Percentiles rank a stretch among this genome's conserved stretches.
Evolutionary conservation across 2,329 filamentous ascomycete genomes (phyloP).

Genomic region (Apiospora phragmitis): DNA sequence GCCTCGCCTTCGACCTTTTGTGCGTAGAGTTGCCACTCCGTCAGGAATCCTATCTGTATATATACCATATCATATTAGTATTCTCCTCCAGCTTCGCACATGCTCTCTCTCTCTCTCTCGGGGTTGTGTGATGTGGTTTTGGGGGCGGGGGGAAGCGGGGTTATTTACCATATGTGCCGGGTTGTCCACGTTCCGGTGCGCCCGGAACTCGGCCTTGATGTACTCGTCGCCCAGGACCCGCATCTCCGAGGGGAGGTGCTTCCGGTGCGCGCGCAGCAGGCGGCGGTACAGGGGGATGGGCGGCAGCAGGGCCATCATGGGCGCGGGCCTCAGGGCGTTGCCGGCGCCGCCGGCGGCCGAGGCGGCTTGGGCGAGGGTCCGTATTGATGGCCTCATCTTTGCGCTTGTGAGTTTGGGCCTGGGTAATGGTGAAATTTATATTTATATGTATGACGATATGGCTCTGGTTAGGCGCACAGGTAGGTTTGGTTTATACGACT

Average conservation of each 20-base stretch:
- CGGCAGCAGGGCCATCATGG: slow-evolving; percentile 71
- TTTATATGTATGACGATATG: no score
- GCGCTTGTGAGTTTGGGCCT: not conserved
- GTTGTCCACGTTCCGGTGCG: slow-evolving; percentile 82
- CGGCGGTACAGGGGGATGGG: slow-evolving; percentile 89
- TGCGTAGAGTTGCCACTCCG: slow-evolving; percentile 94
- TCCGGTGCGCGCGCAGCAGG: slow-evolving; percentile 82
- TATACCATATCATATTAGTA: no score
- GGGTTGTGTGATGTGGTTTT: no score
- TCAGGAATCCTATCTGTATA: slow-evolving; percentile 89
- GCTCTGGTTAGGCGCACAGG: no score
- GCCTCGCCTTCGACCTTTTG: slow-evolving; percentile 85
- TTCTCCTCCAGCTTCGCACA: no score
- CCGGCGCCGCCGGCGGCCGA: slow-evolving; percentile 21
- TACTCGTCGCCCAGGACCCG: slow-evolving; percentile 88
- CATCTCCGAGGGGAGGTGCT: slow-evolving; percentile 71
- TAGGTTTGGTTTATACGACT: not conserved
- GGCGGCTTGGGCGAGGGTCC: slow-evolving; percentile 39
- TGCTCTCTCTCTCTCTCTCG: no score
- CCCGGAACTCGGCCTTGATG: slow-evolving; percentile 87
- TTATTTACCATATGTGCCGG: slow-evolving; percentile 81
- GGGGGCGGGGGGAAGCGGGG: no score
- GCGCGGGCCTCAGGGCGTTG: slow-evolving; percentile 30
- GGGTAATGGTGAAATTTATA: not conserved
- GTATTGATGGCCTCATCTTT: slow-evolving; percentile 30